Evolutionary conservation across 495 filamentous ascomycete species (phyloP), one percentile per base, ranked within the genome.

Genomic region (Cercophora samala): DNA sequence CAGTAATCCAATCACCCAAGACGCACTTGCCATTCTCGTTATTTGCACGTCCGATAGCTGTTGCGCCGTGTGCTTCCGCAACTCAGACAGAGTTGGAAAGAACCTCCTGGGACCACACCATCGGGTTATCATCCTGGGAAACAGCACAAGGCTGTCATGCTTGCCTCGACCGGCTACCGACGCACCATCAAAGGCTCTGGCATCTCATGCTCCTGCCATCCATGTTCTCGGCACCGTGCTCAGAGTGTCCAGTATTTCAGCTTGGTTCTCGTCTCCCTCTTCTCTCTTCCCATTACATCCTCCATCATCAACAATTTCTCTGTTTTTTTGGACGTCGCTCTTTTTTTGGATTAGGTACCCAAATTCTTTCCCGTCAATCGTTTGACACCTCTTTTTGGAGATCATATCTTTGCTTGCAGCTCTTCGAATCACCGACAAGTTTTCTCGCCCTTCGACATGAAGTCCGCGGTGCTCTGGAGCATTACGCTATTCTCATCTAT

Each of bases 321-420:
- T 61, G 58, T 59, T 51, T 70, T 72, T 74, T 71, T 67, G 68
- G 66, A 71, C 72, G 66, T 69, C 66, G 37, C 64, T 69, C 70
- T 65, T 68, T 56, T 68, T 71, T 74, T 69, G 72, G 72, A 72
- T 69, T 72, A 69, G 68, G 63, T 61, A 62, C 72, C 68, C 73
- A 62, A 68, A 63, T 61, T 69, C 61, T 63, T 63, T 74, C 65
- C 32, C 62, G 64, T 64, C 71, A 61, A 58, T 68, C 72, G 65
- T 67, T 69, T 73, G 66, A 55, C 71, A 60, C 60, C 59, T 23
- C 65, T 69, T 72, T 68, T 75, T 70, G 71, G 66, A 67, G 66
- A 69, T 72, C 66, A 66, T 70, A 62, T 63, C 65, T 65, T 75
- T 73, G 55, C 64, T 52, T 70, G 63, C 67, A 71, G 71, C 62